These are phyloP conservation scores for Phytophthora rubi DNA, from an alignment of 352 stramenopile species.

Conservation along the genomic window DNA sequence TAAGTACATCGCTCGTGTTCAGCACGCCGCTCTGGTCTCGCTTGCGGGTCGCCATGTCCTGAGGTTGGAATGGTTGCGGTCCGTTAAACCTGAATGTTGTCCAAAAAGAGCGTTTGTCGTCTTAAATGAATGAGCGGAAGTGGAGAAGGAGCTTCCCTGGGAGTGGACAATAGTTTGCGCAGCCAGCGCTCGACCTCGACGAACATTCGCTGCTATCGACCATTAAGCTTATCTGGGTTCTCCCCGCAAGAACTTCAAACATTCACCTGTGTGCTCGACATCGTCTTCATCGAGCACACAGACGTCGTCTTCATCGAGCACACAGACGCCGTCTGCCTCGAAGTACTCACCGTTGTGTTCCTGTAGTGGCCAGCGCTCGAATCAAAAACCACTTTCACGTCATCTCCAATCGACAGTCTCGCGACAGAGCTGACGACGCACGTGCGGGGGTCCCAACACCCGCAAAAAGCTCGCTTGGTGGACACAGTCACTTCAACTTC, in stretches of 20 bases:
- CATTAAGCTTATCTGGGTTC: neutral
- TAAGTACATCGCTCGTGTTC: slow-evolving; percentile 20
- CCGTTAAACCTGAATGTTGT: slow-evolving; percentile 25
- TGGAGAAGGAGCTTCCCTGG: slow-evolving; percentile 7
- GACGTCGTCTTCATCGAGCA: neutral
- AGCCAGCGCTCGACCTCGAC: neutral
- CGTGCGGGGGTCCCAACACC: neutral
- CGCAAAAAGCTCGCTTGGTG: too few species aligned
- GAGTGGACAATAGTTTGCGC: neutral
- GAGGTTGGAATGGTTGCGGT: neutral
- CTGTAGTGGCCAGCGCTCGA: slow-evolving; percentile 1
- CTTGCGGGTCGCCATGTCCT: slow-evolving; percentile 19
- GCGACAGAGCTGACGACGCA: neutral
- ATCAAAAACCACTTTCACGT: slow-evolving; percentile 3
- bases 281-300: neutral
- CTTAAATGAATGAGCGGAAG: slow-evolving; percentile 28
- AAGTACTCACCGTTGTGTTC: neutral
- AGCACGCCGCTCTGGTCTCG: neutral
- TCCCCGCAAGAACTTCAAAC: too few species aligned
- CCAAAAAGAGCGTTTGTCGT: slow-evolving; percentile 24
- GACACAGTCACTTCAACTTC: neutral
- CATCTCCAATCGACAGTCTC: neutral
- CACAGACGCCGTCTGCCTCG: neutral
- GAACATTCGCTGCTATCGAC: neutral
- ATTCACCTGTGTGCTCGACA: neutral